A percentile compares a stretch with the other conserved stretches of the same genome.
Conservation (phyloP, 2,329 filamentous ascomycete genomes). For the Thermoascus crustaceus region DNA sequence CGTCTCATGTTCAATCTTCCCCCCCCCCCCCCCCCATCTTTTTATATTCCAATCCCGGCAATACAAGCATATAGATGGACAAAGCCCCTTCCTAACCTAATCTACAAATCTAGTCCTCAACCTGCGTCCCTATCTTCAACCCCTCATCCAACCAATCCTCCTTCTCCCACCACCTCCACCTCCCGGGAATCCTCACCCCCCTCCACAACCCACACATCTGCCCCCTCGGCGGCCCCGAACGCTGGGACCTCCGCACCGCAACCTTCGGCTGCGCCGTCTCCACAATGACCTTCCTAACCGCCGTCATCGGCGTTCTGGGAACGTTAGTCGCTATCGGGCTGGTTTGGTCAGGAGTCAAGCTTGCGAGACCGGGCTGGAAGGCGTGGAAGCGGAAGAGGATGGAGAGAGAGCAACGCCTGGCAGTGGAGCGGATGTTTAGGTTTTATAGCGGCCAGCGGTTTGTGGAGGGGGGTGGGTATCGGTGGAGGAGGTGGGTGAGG, state of each 20-base stretch:
- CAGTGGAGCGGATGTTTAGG: no score
- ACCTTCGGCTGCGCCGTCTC: constrained; percentile 35
- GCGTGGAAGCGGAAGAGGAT: no score
- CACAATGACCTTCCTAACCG: constrained; percentile 31
- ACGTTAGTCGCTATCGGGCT: no score
- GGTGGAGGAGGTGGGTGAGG: neutral
- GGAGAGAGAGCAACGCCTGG: no score
- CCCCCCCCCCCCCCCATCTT: neutral
- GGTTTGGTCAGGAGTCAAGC: no score
- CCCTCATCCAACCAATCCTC: constrained; percentile 21
- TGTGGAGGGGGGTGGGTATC: neutral
- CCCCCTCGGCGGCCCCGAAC: constrained; percentile 30
- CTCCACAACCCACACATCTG: constrained; percentile 28
- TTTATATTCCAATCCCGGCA: no score
- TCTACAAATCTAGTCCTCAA: constrained; percentile 4
- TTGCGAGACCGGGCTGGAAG: no score
- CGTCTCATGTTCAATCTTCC: neutral
- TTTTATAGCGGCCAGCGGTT: no score
- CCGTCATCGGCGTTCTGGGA: no score
- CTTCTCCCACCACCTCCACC: constrained; percentile 28
- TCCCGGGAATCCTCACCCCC: constrained; percentile 33
- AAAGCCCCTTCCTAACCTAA: constrained; percentile 9
- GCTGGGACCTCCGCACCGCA: constrained; percentile 34
- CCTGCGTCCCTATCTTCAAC: neutral
- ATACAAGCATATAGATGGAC: no score